phyloP scores from a whole-genome alignment of 305 asterid genomes.

The Fraxinus sp. region DNA sequence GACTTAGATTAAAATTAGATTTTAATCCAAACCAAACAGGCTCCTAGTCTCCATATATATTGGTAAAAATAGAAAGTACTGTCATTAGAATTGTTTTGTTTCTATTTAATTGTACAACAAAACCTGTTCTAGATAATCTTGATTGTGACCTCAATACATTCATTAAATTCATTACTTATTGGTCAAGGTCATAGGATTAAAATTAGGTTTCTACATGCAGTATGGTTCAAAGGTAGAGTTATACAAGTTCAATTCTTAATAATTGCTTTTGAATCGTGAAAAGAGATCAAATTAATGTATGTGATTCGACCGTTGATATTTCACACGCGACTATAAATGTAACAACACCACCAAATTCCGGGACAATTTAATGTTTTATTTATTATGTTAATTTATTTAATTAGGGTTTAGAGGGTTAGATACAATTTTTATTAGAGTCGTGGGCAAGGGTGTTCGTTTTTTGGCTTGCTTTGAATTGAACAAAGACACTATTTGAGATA shows the following conservation, averaged over 20 bases:
- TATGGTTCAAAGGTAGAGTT: not conserved
- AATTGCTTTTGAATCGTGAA: constrained; percentile 10
- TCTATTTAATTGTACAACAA: not conserved
- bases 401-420: not conserved
- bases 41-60: constrained; percentile 13
- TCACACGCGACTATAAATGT: not conserved
- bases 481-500: not conserved
- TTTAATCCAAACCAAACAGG: too few relatives aligned
- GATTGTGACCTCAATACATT: constrained; percentile 20
- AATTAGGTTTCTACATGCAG: not conserved
- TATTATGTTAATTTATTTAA: too few relatives aligned
- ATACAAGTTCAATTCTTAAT: not conserved
- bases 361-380: not conserved
- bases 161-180: constrained; percentile 19
- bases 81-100: constrained; percentile 20
- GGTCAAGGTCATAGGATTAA: constrained; percentile 17
- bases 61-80: not conserved
- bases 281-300: constrained; percentile 2
- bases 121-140: constrained; percentile 5
- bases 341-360: not conserved
- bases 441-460: not conserved
- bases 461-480: not conserved
- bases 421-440: not conserved
- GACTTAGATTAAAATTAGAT: too few relatives aligned
- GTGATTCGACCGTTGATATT: not conserved